A percentile compares a stretch with the other conserved stretches of the same genome.
Evolutionary conservation across 345 rosid species (phyloP).

Genomic region (Bretschneidera sinensis): DNA sequence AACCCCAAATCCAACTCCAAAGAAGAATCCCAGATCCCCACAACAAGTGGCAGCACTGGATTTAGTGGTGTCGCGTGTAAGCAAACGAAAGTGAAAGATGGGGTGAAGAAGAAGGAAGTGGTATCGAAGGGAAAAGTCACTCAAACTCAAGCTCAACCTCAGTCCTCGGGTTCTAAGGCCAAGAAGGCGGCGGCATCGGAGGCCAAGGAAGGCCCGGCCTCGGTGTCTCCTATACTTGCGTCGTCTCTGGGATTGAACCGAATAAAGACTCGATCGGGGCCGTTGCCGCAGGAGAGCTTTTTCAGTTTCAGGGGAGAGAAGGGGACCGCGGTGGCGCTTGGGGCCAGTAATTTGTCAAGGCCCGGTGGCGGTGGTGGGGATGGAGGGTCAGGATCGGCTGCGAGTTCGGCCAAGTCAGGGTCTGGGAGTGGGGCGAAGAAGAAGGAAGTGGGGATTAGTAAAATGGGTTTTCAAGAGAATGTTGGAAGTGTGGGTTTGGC

Average conservation of each 20-base stretch:
- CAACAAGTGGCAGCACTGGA: conserved; percentile 13
- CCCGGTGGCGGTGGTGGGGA: conserved; percentile 36
- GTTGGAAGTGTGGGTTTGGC: conserved; percentile 22
- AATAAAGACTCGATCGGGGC: conserved; percentile 97
- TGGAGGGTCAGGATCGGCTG: conserved; percentile 29
- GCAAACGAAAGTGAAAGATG: conserved; percentile 57
- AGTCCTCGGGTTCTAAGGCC: conserved; percentile 30
- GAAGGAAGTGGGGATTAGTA: conserved; percentile 52
- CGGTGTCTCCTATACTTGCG: conserved; percentile 82
- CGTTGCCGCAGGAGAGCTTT: conserved; percentile 83
- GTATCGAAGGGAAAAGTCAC: conserved; percentile 47
- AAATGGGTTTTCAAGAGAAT: conserved; percentile 40
- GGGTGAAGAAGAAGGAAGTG: conserved; percentile 52
- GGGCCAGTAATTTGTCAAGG: conserved; percentile 82
- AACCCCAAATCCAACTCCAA: conserved; percentile 64
- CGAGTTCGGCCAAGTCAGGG: conserved; percentile 26
- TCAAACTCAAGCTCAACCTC: conserved; percentile 29
- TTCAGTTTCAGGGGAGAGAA: conserved; percentile 64
- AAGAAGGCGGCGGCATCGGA: conserved; percentile 33
- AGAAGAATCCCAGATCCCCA: conserved; percentile 34
- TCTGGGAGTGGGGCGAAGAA: conserved; percentile 39
- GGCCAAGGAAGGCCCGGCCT: conserved; percentile 34
- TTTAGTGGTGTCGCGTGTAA: conserved; percentile 31
- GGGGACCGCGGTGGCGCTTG: conserved; percentile 36
- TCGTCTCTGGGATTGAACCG: conserved; percentile 88